Evolutionary conservation across 1,284 basidiomycete genomes (phyloP).

Genomic region (Anthracocystis panici-leucophaei): DNA sequence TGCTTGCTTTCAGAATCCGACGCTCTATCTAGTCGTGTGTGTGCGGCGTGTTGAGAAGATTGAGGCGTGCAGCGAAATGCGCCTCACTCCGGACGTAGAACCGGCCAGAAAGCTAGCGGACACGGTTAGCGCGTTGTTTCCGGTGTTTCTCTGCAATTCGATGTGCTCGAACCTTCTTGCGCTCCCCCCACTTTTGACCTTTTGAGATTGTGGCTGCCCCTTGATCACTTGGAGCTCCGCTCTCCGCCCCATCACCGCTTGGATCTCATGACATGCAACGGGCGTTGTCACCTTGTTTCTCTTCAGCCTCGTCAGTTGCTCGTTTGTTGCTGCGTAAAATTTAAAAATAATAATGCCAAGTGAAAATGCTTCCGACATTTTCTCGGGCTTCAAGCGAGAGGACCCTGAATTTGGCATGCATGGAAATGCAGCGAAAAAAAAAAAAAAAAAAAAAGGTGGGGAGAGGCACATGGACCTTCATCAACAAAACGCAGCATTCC

Average conservation of each 20-base stretch:
- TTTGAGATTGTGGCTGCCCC: too few species aligned
- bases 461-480: neutral
- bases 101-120: neutral
- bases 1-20: too few species aligned
- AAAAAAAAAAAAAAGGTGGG: constrained; percentile 1
- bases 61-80: constrained; percentile 4
- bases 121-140: too few species aligned
- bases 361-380: neutral
- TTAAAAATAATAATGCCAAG: too few species aligned
- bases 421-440: constrained; percentile 24
- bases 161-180: too few species aligned
- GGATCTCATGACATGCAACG: too few species aligned
- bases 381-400: constrained; percentile 2
- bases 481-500: neutral
- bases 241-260: too few species aligned
- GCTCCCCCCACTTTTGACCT: too few species aligned
- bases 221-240: too few species aligned
- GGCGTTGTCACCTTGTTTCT: neutral
- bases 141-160: neutral
- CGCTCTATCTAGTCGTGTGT: too few species aligned
- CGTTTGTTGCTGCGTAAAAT: constrained; percentile 1
- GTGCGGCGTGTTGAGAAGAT: neutral
- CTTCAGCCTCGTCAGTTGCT: neutral
- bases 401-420: constrained; percentile 10
- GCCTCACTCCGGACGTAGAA: neutral